Evolutionary conservation across 208 protist genomes (phyloP).

Genomic region (Leishmania aethiopica): DNA sequence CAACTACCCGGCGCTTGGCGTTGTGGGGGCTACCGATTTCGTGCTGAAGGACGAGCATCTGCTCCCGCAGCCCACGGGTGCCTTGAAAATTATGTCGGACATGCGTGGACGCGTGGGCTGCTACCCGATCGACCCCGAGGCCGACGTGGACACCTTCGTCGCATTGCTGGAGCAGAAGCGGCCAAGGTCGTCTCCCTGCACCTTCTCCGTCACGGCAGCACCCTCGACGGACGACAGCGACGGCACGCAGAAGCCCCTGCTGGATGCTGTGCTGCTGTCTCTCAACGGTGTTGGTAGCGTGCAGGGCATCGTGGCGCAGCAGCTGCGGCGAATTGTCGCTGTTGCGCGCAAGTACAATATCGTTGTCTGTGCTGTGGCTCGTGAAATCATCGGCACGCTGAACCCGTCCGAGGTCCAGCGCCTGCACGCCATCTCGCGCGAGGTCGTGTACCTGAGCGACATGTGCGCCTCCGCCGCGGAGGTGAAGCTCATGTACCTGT

Average conservation of each 20-base stretch:
- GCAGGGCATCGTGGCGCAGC: conserved; percentile 17
- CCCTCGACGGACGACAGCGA: background rate
- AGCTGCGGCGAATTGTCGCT: conserved; percentile 42
- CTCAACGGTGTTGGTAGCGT: conserved; percentile 52
- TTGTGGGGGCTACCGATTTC: conserved; percentile 77
- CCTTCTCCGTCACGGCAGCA: background rate
- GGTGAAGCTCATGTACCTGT: conserved; percentile 82
- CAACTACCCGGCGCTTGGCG: conserved; percentile 91
- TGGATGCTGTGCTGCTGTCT: conserved; percentile 62
- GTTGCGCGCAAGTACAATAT: conserved; percentile 28
- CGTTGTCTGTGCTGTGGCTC: conserved; percentile 45
- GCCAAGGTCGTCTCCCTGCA: background rate
- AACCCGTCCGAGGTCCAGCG: conserved; percentile 36
- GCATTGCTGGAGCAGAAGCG: conserved; percentile 33
- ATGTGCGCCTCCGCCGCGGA: conserved; percentile 63
- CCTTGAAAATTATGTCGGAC: conserved; percentile 54
- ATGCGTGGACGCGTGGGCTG: conserved; percentile 50
- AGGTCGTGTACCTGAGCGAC: conserved; percentile 54
- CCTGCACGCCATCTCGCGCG: conserved; percentile 36
- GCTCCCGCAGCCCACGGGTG: conserved; percentile 51
- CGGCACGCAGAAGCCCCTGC: conserved; percentile 18
- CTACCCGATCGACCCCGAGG: conserved; percentile 53
- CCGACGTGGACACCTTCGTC: conserved; percentile 48
- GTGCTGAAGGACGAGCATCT: conserved; percentile 48
- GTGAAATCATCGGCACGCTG: conserved; percentile 47